Base-by-base conservation (phyloP, 2,329 filamentous ascomycete species). In the Talaromyces sp. region DNA sequence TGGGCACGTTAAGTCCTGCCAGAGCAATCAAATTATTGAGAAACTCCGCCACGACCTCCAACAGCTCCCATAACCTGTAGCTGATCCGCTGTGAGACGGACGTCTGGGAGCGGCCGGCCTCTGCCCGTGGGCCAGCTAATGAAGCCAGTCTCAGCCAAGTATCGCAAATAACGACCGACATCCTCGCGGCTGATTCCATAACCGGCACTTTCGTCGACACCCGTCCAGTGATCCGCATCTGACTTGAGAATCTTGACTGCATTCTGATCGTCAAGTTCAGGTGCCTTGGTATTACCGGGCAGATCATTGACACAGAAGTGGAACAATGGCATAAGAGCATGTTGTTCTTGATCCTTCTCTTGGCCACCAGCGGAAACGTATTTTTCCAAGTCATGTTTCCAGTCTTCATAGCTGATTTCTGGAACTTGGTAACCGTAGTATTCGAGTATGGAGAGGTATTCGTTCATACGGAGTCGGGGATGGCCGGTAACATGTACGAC, bases 401-500 rank as follows among this genome's bases (percentile, higher is more conserved):
- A 95, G 6, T 81, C 77, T 2, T 81, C 72, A 67, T 94, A 95
- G 36, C 81, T 76, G 2, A 89, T 80, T 61, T 86, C 80, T 0
- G 87, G 84, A 0, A 86, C 82, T 25, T 79, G 69, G 73, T 91
- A 96, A 25, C 90, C 90, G 69, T 89, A 95, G 19, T 78, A 80
- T 67, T 87, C 81, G 7, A 96, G 78, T 0, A 82, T 78, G 19
- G 81, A 81, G n/a, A 94, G 80, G 74, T 85, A 96, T 69, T 90
- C 81, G 74, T 88, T 90, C 79, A 92, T 87, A 2, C 84, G 84
- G 40, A 94, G 81, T 15, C 90, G 81, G 2, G 91, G 91, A 70
- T 92, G 89, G 2, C 83, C 84, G 1, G 91, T 95, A 50, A 94
- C 86, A 64, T 96, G 90, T 1, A 85, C 81, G 5, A 96, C 89